Base-by-base conservation (phyloP, 768 basidiomycete species). In the Termitomyces sp. region DNA sequence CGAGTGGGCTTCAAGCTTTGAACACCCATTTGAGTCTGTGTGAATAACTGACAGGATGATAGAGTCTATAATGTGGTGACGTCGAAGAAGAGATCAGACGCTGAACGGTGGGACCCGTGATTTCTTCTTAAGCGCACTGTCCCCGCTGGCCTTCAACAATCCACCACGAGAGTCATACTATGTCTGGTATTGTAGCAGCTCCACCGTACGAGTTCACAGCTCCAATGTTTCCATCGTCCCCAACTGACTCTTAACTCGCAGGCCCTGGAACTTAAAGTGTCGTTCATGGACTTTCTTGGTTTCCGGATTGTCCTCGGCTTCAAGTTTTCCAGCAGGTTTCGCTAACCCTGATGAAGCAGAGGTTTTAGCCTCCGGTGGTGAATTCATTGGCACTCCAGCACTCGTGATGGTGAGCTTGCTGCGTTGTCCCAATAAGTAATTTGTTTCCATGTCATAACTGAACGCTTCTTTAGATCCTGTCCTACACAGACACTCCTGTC, bases 321-420 rank as follows among this genome's bases (percentile, higher is more conserved):
- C 64, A 16, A 68, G 61, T 54, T 70, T 74, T 52, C 73, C 72
- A 2, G 64, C 70, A 18, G 74, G 72, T 0, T 74, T 72, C 61
- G 61, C 69, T 8, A 64, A 60, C 6, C 61, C 63, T 30, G 33
- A 61, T 55, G 64, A 72, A 51, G 67, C 67, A 5, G 70, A 75
- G 2, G 63, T 62, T 6, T 44, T 74, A 16, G 53, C 64, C 4
- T 45, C 61, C 5, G 68, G 66, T 16, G 74, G 72, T 8, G 56
- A 70, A 27, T 74, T 72, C 57, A 65, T 66, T 47, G 72, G 70
- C 4, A 70, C 71, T 16, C 62, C 56, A 27, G 72, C 72, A 2
- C 1, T 62, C 24, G 45, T 73, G 3, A 65, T 66, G 61, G 71
- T 71, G 20, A 20, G 65, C 58, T 22, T 40, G 26, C 46, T 22